phyloP scores from a whole-genome alignment of 192 early-diverging fungal species.

The Linnemannia elongata region DNA sequence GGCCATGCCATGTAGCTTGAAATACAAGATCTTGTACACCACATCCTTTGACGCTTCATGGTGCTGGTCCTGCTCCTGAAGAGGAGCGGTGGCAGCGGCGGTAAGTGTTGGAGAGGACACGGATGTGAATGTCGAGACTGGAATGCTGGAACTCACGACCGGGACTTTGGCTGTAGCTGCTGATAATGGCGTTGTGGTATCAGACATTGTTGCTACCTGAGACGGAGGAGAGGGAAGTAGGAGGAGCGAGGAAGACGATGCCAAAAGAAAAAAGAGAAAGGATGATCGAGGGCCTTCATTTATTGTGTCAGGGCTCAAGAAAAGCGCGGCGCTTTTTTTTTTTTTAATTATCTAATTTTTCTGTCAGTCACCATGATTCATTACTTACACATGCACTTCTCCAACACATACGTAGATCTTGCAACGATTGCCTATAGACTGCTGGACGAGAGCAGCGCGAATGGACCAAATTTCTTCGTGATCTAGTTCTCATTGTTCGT shows the following conservation, averaged over 20 bases:
- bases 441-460: neutral
- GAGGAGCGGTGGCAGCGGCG: neutral
- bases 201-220: neutral
- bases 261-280: too few species aligned
- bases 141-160: neutral
- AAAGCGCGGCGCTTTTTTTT: too few species aligned
- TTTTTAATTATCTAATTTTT: too few species aligned
- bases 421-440: neutral
- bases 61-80: neutral
- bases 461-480: neutral
- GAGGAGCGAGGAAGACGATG: neutral
- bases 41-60: neutral
- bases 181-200: neutral
- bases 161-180: neutral
- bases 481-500: neutral
- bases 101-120: constrained; percentile 9
- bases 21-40: constrained; percentile 32
- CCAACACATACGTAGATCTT: neutral
- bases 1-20: constrained; percentile 47
- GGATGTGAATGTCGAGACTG: constrained; percentile 19
- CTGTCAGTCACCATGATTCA: too few species aligned
- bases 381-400: too few species aligned
- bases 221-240: neutral
- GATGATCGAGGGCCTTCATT: neutral
- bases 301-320: neutral